These are phyloP conservation scores for Colletotrichum noveboracense DNA, from an alignment of 2,329 filamentous ascomycete species.

Conservation along the genomic window DNA sequence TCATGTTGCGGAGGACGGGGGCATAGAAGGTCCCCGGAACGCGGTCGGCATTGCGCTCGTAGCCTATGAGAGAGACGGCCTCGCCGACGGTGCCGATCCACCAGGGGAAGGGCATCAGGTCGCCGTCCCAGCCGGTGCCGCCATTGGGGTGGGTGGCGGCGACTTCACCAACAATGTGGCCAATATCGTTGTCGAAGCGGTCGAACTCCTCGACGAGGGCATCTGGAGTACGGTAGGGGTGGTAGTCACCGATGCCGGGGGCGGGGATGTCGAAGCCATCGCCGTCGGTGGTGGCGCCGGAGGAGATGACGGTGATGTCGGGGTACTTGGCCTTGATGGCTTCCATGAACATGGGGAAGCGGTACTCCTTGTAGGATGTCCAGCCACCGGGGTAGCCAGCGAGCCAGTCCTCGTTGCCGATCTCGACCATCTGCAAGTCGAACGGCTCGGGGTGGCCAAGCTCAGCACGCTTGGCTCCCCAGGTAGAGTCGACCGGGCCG, in stretches of 20 bases:
- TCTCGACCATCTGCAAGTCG: conserved; percentile 64
- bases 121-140: conserved; percentile 50
- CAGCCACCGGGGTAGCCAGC: conserved; percentile 51
- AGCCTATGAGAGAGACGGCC: conserved; percentile 68
- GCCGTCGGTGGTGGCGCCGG: conserved; percentile 49
- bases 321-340: conserved; percentile 63
- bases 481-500: conserved; percentile 57
- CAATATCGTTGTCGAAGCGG: conserved; percentile 55
- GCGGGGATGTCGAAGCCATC: conserved; percentile 49
- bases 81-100: conserved; percentile 68
- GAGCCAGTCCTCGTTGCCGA: conserved; percentile 73
- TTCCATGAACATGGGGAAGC: conserved; percentile 64
- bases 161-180: conserved; percentile 53
- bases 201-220: conserved; percentile 54
- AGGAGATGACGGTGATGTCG: conserved; percentile 61
- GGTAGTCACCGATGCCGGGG: conserved; percentile 52
- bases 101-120: conserved; percentile 54
- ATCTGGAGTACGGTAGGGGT: conserved; percentile 57
- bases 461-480: conserved; percentile 61
- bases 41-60: conserved; percentile 68
- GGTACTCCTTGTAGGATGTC: conserved; percentile 56
- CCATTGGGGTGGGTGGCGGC: conserved; percentile 58
- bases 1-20: conserved; percentile 53
- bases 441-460: conserved; percentile 68
- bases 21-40: conserved; percentile 60